phyloP scores from a whole-genome alignment of 768 basidiomycete species.

The Nidularia pulvinata region DNA sequence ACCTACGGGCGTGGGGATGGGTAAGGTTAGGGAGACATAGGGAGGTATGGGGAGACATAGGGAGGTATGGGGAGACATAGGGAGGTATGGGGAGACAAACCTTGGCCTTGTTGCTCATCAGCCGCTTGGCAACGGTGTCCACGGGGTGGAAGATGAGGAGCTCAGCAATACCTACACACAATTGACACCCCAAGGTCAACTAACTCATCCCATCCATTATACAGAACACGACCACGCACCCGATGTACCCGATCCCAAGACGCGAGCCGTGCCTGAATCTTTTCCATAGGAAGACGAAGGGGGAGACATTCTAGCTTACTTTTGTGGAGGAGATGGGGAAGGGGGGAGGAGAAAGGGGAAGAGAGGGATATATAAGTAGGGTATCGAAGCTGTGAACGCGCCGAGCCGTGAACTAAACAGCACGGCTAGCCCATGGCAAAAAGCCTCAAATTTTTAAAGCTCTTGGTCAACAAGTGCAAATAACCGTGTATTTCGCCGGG shows the following conservation, averaged over 20 bases:
- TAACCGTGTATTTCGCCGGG: too few relatives aligned
- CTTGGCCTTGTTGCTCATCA: constrained; percentile 97
- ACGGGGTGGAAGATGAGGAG: constrained; percentile 94
- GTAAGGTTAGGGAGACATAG: background rate
- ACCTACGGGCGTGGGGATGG: constrained; percentile 55
- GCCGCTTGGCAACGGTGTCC: constrained; percentile 96
- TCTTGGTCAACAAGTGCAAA: background rate
- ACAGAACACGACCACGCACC: constrained; percentile 47
- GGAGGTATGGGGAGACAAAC: constrained; percentile 25
- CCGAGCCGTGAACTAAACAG: background rate
- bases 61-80: background rate
- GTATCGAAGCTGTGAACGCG: background rate
- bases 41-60: background rate
- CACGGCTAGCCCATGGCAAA: too few relatives aligned
- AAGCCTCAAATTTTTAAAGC: background rate
- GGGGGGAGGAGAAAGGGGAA: background rate
- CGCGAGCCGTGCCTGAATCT: constrained; percentile 88
- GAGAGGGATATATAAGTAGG: background rate
- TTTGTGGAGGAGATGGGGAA: background rate
- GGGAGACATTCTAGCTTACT: background rate
- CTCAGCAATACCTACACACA: constrained; percentile 81
- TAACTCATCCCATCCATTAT: background rate
- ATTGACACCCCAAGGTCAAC: constrained; percentile 4
- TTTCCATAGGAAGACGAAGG: constrained; percentile 38
- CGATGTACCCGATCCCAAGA: constrained; percentile 91